phyloP scores from a whole-genome alignment of 495 filamentous ascomycete species.

The Hyphodiscus hymeniophilus region DNA sequence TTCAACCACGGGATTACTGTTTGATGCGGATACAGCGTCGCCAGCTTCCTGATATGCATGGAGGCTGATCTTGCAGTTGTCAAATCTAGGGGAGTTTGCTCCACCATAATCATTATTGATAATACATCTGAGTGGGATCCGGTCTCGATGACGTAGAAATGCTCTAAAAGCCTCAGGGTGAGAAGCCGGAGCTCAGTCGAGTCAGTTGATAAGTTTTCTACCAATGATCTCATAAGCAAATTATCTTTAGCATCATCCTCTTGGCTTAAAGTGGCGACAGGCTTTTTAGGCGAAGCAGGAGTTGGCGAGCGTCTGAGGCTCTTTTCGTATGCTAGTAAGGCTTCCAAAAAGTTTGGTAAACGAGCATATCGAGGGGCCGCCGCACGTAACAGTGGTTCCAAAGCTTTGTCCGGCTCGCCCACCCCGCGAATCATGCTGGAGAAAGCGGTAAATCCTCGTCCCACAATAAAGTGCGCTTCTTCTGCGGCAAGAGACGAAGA shows the following conservation, averaged over 20 bases:
- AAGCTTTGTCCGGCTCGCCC: slow-evolving; percentile 39
- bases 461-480: slow-evolving; percentile 49
- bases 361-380: slow-evolving; percentile 55
- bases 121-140: slow-evolving; percentile 32
- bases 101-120: slow-evolving; percentile 55
- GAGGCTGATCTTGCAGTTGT: slow-evolving; percentile 66
- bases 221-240: slow-evolving; percentile 50
- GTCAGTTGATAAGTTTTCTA: slow-evolving; percentile 61
- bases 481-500: slow-evolving; percentile 44
- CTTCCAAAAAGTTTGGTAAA: slow-evolving; percentile 58
- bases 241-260: slow-evolving; percentile 26
- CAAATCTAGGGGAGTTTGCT: slow-evolving; percentile 67
- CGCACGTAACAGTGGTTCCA: slow-evolving; percentile 50
- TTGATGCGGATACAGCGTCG: slow-evolving; percentile 47
- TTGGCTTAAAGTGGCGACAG: slow-evolving; percentile 14
- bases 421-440: slow-evolving; percentile 39
- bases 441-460: slow-evolving; percentile 46
- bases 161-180: slow-evolving; percentile 59
- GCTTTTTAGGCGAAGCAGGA: slow-evolving; percentile 6
- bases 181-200: slow-evolving; percentile 63
- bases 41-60: slow-evolving; percentile 77
- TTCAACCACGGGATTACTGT: slow-evolving; percentile 54
- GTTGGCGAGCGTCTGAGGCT: slow-evolving; percentile 32
- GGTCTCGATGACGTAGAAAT: slow-evolving; percentile 31
- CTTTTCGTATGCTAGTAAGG: slow-evolving; percentile 50